Conservation (phyloP, 176 grass and related monocot species). For the Poa annua region DNA sequence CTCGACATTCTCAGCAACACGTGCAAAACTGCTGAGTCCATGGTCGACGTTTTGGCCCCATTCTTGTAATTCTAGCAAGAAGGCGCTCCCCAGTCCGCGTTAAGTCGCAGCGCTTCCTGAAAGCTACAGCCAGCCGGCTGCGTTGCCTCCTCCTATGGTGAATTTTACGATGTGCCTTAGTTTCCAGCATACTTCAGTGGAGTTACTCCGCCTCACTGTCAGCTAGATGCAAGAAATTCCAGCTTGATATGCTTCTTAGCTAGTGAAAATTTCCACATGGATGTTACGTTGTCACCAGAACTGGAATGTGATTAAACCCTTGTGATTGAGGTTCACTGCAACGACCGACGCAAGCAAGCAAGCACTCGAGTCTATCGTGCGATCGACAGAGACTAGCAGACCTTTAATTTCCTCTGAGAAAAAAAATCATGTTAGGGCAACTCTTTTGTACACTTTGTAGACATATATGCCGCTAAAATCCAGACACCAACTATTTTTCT, state of each 20-base stretch:
- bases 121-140: not conserved
- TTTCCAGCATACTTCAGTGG: not conserved
- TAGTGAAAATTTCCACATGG: slow-evolving; percentile 5
- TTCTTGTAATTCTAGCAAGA: no score
- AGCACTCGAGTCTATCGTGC: not conserved
- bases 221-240: not conserved
- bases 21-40: no score
- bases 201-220: no score
- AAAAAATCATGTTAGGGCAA: not conserved
- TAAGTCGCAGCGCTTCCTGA: not conserved
- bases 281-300: not conserved
- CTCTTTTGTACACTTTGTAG: not conserved
- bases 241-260: not conserved
- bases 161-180: not conserved
- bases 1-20: not conserved
- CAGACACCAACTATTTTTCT: not conserved
- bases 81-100: no score
- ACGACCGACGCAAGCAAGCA: not conserved
- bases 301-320: not conserved
- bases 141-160: not conserved
- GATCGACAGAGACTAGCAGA: not conserved
- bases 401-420: not conserved
- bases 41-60: no score
- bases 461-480: not conserved
- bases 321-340: not conserved